Base-by-base conservation (phyloP, 768 basidiomycete genomes). In the Lactifluus hygrophoroides region DNA sequence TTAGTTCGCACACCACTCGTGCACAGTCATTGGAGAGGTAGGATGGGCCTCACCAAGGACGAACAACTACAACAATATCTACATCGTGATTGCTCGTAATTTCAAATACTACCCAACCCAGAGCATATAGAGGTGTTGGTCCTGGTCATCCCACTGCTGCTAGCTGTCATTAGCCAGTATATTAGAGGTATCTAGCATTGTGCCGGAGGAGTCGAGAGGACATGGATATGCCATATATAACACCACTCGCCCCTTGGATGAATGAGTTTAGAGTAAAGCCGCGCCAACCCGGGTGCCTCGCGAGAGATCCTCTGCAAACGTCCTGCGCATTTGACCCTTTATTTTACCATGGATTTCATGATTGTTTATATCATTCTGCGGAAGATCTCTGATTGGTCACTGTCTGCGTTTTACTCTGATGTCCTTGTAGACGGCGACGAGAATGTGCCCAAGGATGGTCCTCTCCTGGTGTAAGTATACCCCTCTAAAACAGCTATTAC, bases 401-500 rank as follows among this genome's bases (percentile, higher is more conserved):
- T 91, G 11, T 78, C 81, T 69, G 85, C 86, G 3, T 96, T 96
- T 76, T 96, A 94, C 77, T 80, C 81, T 0, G 86, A 90, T 69
- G 80, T 96, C 47, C 84, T 83, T 66, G 82, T 96, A 57, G 79
- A 93, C 60, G 91, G 90, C 51, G 81, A 77, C 38, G 90, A 94
- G 70, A 86, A 94, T 69, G 90, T 96, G 9, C 93, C 94, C 3
- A 72, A 69, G 66, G 78, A 88, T 62, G 93, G 91, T 1, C 92
- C 93, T n/a, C 83, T 96, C 63, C 86, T 96, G 64, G 85, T 95
- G 90, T 94, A 74, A 70, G 87, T 83, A 14, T 25, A 3, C 13
- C 30, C 14, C 38, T 42, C 43, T n/a, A n/a, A n/a, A n/a, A n/a
- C n/a, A n/a, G n/a, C n/a, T n/a, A n/a, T n/a, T n/a, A n/a, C n/a